A percentile compares a stretch with the other conserved stretches of the same genome.
These are phyloP conservation scores for Mycena leptocephala DNA, from an alignment of 768 basidiomycete genomes.

Conservation along the genomic window DNA sequence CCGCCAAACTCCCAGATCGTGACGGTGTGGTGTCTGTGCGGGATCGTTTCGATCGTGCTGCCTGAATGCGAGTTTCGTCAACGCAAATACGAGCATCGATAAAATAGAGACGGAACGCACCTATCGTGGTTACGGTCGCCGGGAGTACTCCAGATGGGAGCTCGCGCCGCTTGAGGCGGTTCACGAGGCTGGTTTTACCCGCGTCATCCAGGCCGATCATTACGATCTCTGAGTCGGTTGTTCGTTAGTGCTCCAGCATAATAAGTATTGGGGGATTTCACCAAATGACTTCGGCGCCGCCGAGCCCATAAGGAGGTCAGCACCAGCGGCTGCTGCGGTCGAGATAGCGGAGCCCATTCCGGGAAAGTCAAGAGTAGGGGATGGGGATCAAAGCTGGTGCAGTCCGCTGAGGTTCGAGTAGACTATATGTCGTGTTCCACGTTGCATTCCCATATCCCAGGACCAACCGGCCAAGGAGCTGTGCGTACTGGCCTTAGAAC, in stretches of 20 bases:
- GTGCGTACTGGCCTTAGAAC: background rate
- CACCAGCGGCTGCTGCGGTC: background rate
- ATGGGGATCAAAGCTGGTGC: too few relatives aligned
- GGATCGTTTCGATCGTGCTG: slow-evolving; percentile 66
- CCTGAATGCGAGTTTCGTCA: background rate
- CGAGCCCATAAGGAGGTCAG: background rate
- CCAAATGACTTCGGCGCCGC: background rate
- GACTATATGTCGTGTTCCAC: background rate
- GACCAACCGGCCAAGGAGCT: background rate
- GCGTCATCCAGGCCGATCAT: slow-evolving; percentile 45
- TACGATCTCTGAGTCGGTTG: background rate
- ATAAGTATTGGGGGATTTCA: background rate
- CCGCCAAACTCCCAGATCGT: slow-evolving; percentile 72
- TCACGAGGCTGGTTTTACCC: slow-evolving; percentile 47
- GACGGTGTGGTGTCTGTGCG: slow-evolving; percentile 63
- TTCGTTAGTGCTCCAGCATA: background rate
- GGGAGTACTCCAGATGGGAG: slow-evolving; percentile 29
- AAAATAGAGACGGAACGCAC: slow-evolving; percentile 40
- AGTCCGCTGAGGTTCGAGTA: too few relatives aligned
- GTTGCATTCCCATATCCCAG: background rate
- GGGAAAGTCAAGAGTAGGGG: background rate
- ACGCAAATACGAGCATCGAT: background rate
- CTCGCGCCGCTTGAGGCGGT: slow-evolving; percentile 47
- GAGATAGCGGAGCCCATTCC: slow-evolving; percentile 1
- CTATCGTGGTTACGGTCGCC: slow-evolving; percentile 45